Evolutionary conservation across 2,329 filamentous ascomycete species (phyloP).

Genomic region (Atkinsonella texensis): DNA sequence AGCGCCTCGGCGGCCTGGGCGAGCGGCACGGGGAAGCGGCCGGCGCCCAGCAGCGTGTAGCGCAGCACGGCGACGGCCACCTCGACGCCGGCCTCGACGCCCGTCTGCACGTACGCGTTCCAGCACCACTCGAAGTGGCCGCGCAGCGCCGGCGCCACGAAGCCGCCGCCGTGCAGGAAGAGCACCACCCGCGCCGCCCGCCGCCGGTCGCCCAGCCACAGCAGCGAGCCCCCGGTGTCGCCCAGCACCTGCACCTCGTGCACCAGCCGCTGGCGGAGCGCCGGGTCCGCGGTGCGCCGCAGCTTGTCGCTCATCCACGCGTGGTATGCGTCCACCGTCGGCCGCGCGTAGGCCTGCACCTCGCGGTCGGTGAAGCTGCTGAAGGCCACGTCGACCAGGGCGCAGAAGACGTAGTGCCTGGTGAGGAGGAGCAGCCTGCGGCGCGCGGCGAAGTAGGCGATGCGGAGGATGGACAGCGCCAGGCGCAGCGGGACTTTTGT

Average conservation of each 20-base stretch:
- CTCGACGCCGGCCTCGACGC: constrained; percentile 12
- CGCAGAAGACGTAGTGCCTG: constrained; percentile 9
- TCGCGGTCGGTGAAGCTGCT: constrained; percentile 12
- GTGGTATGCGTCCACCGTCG: constrained; percentile 12
- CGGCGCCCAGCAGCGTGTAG: constrained; percentile 21
- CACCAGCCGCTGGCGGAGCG: constrained; percentile 8
- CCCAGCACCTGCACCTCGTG: constrained; percentile 11
- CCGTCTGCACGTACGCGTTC: constrained; percentile 14
- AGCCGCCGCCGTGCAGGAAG: constrained; percentile 19
- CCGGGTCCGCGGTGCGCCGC: constrained; percentile 3
- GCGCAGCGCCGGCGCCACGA: constrained; percentile 9
- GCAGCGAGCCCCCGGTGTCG: constrained; percentile 9
- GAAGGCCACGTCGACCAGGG: constrained; percentile 10
- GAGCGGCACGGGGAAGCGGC: constrained; percentile 20
- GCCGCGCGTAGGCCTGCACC: constrained; percentile 11
- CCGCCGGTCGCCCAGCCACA: constrained; percentile 17
- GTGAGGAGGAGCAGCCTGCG: constrained; percentile 7
- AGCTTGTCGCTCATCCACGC: constrained; percentile 13
- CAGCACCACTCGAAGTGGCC: constrained; percentile 18
- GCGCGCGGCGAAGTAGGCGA: constrained; percentile 7
- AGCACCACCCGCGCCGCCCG: constrained; percentile 17
- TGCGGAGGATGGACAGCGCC: constrained; percentile 2
- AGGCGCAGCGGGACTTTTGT: constrained; percentile 5
- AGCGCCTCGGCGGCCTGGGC: constrained; percentile 20
- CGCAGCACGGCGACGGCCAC: constrained; percentile 21